phyloP scores from a whole-genome alignment of 345 rosid species.

The Aethionema arabicum region DNA sequence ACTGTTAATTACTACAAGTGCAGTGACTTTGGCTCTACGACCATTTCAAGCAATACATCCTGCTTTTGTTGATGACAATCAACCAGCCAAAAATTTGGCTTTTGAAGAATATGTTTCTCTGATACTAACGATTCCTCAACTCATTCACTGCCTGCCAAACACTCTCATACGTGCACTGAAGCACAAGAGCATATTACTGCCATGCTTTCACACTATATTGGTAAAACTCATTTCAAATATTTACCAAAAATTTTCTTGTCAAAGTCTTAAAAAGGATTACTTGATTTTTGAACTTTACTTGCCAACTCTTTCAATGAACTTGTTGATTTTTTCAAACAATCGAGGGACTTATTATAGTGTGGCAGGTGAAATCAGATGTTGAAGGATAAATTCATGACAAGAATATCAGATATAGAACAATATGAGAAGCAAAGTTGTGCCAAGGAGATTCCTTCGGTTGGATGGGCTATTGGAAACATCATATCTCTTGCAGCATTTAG shows the following conservation, averaged over 20 bases:
- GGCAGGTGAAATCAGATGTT: constrained; percentile 94
- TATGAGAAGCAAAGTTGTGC: constrained; percentile 40
- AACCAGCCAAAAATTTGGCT: constrained; percentile 39
- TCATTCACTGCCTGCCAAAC: constrained; percentile 66
- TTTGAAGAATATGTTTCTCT: constrained; percentile 53
- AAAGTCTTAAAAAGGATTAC: constrained; percentile 4
- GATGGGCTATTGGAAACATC: constrained; percentile 89
- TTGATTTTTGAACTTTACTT: constrained; percentile 3
- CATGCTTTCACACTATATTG: constrained; percentile 67
- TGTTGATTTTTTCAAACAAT: constrained; percentile 38
- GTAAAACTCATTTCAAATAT: constrained; percentile 50
- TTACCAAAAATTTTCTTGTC: constrained; percentile 1
- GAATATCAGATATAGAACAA: constrained; percentile 52
- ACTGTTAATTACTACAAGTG: constrained; percentile 76
- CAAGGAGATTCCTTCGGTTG: constrained; percentile 62
- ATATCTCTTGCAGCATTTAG: constrained; percentile 60
- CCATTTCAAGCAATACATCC: constrained; percentile 57
- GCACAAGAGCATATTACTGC: constrained; percentile 68
- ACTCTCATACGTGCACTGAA: constrained; percentile 78
- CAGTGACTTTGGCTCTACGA: constrained; percentile 75
- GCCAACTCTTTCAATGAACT: constrained; percentile 6
- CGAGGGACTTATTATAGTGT: constrained; percentile 72
- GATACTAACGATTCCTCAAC: constrained; percentile 77
- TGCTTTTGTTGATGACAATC: constrained; percentile 35
- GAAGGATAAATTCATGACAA: constrained; percentile 50